A percentile compares a stretch with the other conserved stretches of the same genome.
Conservation (phyloP, 345 rosid genomes). For the Rhodomyrtus tomentosa region DNA sequence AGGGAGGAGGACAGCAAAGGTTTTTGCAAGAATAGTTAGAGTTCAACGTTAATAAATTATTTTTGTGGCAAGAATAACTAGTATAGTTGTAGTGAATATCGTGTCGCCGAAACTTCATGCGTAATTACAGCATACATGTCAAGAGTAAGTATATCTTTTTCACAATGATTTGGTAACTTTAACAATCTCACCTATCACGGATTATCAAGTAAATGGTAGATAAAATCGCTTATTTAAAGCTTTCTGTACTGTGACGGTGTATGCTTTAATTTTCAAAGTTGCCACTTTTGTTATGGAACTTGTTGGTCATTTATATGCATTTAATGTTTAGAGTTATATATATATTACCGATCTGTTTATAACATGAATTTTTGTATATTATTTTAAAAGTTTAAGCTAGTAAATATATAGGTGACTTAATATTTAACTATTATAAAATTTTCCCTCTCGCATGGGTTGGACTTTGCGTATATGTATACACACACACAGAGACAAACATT, state of each 20-base stretch:
- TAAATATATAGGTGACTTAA: background rate
- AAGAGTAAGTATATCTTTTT: background rate
- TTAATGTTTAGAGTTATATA: background rate
- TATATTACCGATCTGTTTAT: background rate
- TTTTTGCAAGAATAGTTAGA: background rate
- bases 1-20: background rate
- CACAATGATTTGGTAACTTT: background rate
- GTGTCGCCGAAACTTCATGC: no score
- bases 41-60: no score
- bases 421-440: background rate
- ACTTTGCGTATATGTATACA: background rate
- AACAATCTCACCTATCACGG: no score
- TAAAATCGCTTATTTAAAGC: background rate
- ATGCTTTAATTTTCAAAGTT: background rate
- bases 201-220: background rate
- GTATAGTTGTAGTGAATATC: no score
- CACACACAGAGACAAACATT: no score
- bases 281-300: background rate
- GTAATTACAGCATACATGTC: background rate
- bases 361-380: background rate
- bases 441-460: background rate
- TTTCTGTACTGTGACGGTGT: background rate
- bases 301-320: background rate
- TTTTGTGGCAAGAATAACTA: no score
- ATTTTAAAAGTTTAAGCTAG: background rate